Base-by-base conservation (phyloP, 2,329 filamentous ascomycete genomes). In the Cytospora leucostoma region DNA sequence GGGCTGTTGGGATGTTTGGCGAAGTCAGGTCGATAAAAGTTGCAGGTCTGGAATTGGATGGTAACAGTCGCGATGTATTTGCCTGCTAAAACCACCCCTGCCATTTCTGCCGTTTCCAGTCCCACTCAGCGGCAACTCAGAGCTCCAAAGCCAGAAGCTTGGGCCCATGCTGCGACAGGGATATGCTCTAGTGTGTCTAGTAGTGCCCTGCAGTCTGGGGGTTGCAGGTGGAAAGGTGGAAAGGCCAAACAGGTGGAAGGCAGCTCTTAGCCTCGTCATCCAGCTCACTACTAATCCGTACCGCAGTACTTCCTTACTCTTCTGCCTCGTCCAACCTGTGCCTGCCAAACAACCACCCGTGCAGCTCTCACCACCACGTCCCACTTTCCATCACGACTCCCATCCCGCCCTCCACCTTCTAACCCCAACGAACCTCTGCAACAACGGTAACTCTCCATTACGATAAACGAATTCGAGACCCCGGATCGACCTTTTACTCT, bases 261-360 rank as follows among this genome's bases (percentile, higher is more conserved):
- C 79, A 81, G 78, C 79, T 78, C 76, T 74, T 77, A 80, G 80
- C 80, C 79, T 83, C 81, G 81, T 83, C 80, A 83, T 81, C 64
- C 80, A 78, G 76, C 44, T 47, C n/a, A 19, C 44, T 47, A 27
- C 17, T 7, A 37, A 8, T 10, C 35, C 8, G 35, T 37, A 37
- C 35, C 35, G 8, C 2, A 6, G 3, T 3, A 76, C 74, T 72
- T 71, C 67, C 63, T 66, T 65, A 55, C 63, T 66, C 61, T 72
- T 67, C 64, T 65, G 61, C 60, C 66, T 66, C 61, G 55, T 53
- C 54, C 44, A 40, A 19, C 35, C 19, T 7, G 17, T 10, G 44
- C 52, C 21, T 59, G 50, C 56, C 61, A 59, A 51, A 52, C 68
- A 38, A 68, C 61, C 27, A 27, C 27, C 27, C 27, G 27, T 4